phyloP scores from a whole-genome alignment of 768 basidiomycete genomes.

The Leccinum arenicola region DNA sequence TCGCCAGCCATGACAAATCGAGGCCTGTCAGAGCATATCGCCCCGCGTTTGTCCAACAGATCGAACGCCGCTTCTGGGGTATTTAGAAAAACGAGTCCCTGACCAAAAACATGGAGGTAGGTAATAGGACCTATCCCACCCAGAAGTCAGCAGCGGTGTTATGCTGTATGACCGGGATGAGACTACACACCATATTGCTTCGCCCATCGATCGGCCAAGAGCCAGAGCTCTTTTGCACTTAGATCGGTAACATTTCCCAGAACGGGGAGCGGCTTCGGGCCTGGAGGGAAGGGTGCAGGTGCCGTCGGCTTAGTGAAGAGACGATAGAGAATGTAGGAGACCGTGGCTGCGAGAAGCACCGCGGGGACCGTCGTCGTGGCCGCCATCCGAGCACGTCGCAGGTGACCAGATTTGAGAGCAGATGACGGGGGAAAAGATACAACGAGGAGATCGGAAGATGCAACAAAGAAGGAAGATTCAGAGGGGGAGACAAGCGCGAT shows the following conservation, averaged over 20 bases:
- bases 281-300: constrained; percentile 54
- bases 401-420: neutral
- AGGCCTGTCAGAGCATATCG: constrained; percentile 75
- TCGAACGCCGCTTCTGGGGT: constrained; percentile 56
- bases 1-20: constrained; percentile 67
- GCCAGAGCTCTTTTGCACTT: constrained; percentile 60
- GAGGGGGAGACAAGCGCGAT: neutral
- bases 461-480: constrained; percentile 21
- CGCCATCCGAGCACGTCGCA: constrained; percentile 14
- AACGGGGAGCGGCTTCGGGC: constrained; percentile 62
- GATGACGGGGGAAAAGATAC: neutral
- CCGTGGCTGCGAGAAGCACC: constrained; percentile 18
- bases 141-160: neutral
- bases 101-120: constrained; percentile 62
- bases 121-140: constrained; percentile 49
- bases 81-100: constrained; percentile 67
- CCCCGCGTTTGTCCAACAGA: constrained; percentile 66
- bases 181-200: constrained; percentile 53
- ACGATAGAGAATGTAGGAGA: constrained; percentile 20
- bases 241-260: constrained; percentile 65
- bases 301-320: constrained; percentile 10
- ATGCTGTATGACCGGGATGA: neutral
- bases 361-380: constrained; percentile 11
- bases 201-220: constrained; percentile 59
- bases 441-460: constrained; percentile 13